Evolutionary conservation across 140 eudicot genomes (phyloP), one percentile per base, ranked within the genome.

Genomic region (Flaveria floridana): DNA sequence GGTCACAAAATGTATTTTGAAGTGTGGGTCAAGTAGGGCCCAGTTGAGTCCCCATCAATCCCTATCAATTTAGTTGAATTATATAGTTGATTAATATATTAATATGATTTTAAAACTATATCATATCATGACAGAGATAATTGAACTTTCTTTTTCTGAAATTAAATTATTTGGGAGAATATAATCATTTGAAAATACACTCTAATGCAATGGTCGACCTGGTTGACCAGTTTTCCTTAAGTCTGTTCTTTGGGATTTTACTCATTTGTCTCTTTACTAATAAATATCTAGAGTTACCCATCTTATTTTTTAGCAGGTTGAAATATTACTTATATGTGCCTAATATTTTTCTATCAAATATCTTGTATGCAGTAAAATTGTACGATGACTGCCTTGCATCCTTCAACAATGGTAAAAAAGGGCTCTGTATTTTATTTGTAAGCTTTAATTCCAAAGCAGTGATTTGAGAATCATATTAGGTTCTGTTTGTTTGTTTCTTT

Each of bases 301-400:
- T 67, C 41, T 20, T 20, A 5, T 13, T 67, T 2, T 6, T 42
- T 13, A 44, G 12, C 1, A 9, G 30, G 10, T 39, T 65, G 50
- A 39, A 39, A 16, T 37, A 15, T 3, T 18, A 37, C 28, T 21
- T 37, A 7, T 37, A 48, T 63, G 9, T 16, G 16, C 23, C 75
- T 67, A 48, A 58, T 69, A 16, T 2, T 50, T 50, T 34, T 64
- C 15, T 61, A 16, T 52, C 58, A 2, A 41, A 53, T 28, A 23
- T 68, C 19, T 66, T 15, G 19, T 62, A 1, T 85, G 89, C 89
- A 85, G 89, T 78, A 74, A 78, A 59, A 57, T 82, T 50, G 81
- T 76, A 65, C 10, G 71, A 65, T 19, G 75, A 44, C 19, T 11
- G 47, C 46, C 42, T 52, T 73, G 75, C 62, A 59, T 52, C 68